These are phyloP conservation scores for Blastocystis sp. DNA, from an alignment of 352 stramenopile genomes.

Conservation along the genomic window DNA sequence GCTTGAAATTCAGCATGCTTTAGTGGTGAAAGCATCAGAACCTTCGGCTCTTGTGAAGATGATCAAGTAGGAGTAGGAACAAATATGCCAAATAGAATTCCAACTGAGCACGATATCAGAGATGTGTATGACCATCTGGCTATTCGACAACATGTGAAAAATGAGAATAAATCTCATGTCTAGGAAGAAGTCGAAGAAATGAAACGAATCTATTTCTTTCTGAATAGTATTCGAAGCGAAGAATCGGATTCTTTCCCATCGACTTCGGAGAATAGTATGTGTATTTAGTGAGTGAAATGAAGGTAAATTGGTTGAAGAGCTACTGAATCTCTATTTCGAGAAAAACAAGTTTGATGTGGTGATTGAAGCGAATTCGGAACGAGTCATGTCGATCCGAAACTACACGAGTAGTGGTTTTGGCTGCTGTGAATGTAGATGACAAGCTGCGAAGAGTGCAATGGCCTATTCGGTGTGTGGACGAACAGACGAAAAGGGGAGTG, in stretches of 20 bases:
- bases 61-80: neutral
- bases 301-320: neutral
- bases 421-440: neutral
- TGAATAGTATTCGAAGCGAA: neutral
- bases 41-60: neutral
- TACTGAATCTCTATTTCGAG: constrained; percentile 23
- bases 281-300: neutral
- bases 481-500: neutral
- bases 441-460: neutral
- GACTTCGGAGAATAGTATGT: neutral
- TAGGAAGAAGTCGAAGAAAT: constrained; percentile 45
- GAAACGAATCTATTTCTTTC: constrained; percentile 23
- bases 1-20: neutral
- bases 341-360: neutral
- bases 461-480: neutral
- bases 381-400: neutral
- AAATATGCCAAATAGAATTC: neutral
- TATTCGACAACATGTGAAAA: neutral
- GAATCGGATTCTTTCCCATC: neutral
- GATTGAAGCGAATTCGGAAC: neutral
- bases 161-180: neutral
- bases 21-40: constrained; percentile 20
- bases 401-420: neutral
- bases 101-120: neutral
- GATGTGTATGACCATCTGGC: neutral